Percentiles rank a stretch among this genome's conserved stretches.
Conservation (phyloP, 345 rosid species). For the Orychophragmus violaceus region DNA sequence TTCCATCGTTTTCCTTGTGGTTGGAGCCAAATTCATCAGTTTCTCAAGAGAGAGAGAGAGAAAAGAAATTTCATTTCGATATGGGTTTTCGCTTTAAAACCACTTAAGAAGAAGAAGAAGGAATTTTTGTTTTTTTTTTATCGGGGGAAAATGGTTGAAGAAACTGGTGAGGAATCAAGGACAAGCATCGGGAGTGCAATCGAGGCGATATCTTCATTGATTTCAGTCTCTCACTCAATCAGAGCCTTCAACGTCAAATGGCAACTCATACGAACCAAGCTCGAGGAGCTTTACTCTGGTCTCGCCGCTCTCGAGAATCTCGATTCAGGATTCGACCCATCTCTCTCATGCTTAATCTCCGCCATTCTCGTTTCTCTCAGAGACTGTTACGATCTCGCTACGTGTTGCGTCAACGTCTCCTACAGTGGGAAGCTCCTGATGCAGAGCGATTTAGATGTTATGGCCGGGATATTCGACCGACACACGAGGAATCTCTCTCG, state of each 20-base stretch:
- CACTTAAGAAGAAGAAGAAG: constrained; percentile 13
- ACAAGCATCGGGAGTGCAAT: constrained; percentile 33
- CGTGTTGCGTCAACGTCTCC: constrained; percentile 61
- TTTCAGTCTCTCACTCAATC: constrained; percentile 55
- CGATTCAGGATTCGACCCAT: constrained; percentile 44
- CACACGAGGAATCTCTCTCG: constrained; percentile 52
- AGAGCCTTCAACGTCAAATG: constrained; percentile 70
- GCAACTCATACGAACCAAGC: constrained; percentile 60
- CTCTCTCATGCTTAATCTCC: constrained; percentile 39
- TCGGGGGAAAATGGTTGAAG: constrained; percentile 19
- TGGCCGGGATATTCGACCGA: constrained; percentile 48
- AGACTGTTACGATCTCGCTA: constrained; percentile 58
- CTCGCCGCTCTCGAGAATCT: constrained; percentile 46
- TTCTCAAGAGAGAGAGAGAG: neutral
- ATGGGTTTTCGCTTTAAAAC: constrained; percentile 38
- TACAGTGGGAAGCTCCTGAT: constrained; percentile 90
- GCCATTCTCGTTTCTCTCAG: constrained; percentile 37
- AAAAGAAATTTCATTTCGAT: neutral
- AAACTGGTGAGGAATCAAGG: constrained; percentile 27
- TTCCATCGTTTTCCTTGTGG: neutral
- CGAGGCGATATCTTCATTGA: constrained; percentile 54
- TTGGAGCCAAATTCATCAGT: constrained; percentile 5
- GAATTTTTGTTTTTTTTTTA: neutral
- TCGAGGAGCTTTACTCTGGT: constrained; percentile 61
- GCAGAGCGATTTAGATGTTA: constrained; percentile 87